Base-by-base conservation (phyloP, 306 rosid genomes). In the Cicer judaicum region DNA sequence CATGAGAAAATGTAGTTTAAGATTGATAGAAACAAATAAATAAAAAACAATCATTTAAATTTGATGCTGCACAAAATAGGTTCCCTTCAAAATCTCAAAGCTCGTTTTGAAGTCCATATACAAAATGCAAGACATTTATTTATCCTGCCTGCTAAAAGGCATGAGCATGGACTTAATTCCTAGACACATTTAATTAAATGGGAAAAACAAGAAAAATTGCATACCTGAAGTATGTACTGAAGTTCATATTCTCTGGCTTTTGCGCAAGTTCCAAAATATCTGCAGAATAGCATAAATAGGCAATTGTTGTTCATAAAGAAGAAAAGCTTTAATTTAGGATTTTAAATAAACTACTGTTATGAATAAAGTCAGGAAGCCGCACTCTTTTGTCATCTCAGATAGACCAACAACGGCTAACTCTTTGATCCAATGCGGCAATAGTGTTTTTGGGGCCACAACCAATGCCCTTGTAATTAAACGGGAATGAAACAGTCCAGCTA, bases 401-500 rank as follows among this genome's bases (percentile, higher is more conserved):
- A 93, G 96, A 55, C 98, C 98, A 80, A 93, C 96, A 21, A 46
- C 86, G n/a, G 98, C 65, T 65, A 93, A 80, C 60, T 93, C 98
- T 85, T 93, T 91, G 50, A 87, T 85, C 98, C 98, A 93, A 76
- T 93, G 98, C 21, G 93, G 84, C 75, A 93, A 80, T 12, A 93
- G 77, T 15, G 98, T 91, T 83, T 84, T 91, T 2, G 98, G 98
- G 15, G 97, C 96, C 84, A 93, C 98, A 74, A 91, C 36, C 88
- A 93, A 54, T 1, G 74, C 98, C 85, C 97, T 87, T 78, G 75
- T 91, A 44, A 85, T 87, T 80, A 93, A 85, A 68, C 79, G 76
- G 6, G 97, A 93, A 59, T 86, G 85, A 70, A 89, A 93, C 40
- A 93, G 78, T 38, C 98, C 97, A 82, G 97, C 93, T 59, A 93